phyloP scores from a whole-genome alignment of 352 stramenopile genomes.

The Globisporangium cederbergense region DNA sequence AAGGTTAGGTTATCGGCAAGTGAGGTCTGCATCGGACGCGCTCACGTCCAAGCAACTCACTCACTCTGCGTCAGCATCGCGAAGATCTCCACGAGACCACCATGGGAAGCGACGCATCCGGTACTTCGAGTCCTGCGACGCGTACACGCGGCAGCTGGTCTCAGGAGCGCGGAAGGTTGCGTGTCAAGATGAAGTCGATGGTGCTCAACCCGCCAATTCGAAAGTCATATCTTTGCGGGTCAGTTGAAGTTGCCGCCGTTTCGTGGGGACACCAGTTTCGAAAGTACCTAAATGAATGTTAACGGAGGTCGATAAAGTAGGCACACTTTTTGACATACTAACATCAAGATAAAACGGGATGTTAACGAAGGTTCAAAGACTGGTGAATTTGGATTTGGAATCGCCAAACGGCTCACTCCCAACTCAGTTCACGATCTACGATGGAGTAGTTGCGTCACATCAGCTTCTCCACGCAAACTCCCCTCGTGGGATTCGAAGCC shows the following conservation, averaged over 20 bases:
- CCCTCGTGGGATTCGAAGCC: not conserved
- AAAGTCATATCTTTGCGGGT: not conserved
- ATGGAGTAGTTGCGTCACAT: not conserved
- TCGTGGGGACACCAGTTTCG: not conserved
- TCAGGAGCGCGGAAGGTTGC: not conserved
- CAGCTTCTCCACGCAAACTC: not conserved
- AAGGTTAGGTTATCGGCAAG: no score
- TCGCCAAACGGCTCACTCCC: not conserved
- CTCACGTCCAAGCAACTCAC: no score
- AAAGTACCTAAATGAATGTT: not conserved
- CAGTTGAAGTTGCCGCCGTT: not conserved
- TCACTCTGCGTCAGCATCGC: no score
- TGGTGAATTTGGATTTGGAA: not conserved
- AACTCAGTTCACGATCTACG: conserved; percentile 4
- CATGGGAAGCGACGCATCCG: no score
- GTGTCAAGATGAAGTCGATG: not conserved
- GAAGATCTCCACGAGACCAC: no score
- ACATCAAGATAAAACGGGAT: not conserved
- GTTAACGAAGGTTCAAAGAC: not conserved
- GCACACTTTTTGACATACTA: not conserved
- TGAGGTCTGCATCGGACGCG: no score
- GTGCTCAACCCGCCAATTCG: not conserved
- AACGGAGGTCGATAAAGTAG: not conserved
- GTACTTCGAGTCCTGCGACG: no score
- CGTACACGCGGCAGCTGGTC: no score